These are phyloP conservation scores for Fusarium sp. DNA, from an alignment of 2,329 filamentous ascomycete genomes.

Conservation along the genomic window DNA sequence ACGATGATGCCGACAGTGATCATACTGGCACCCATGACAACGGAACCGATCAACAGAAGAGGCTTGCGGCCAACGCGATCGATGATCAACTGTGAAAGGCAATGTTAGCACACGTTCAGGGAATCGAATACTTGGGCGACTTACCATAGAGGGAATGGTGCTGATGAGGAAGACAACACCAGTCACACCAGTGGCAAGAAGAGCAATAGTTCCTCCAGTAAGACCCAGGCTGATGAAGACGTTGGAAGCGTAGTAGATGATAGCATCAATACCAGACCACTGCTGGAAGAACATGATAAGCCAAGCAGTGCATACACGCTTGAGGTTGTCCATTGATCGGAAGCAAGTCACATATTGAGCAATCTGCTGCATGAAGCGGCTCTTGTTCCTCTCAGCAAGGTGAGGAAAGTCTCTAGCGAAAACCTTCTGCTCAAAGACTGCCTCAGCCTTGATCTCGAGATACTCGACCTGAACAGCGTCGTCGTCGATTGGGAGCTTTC, in stretches of 20 bases:
- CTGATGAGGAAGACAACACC: constrained; percentile 70
- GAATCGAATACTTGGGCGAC: fast-evolving
- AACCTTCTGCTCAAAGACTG: constrained; percentile 77
- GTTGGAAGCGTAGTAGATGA: constrained; percentile 60
- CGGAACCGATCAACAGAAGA: constrained; percentile 48
- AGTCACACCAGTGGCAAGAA: constrained; percentile 75
- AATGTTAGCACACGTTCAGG: background rate
- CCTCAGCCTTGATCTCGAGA: constrained; percentile 83
- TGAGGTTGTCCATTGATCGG: constrained; percentile 59
- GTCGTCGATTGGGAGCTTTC: constrained; percentile 57
- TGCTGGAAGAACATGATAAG: constrained; percentile 68
- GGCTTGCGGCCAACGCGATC: constrained; percentile 53
- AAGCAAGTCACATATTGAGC: constrained; percentile 55
- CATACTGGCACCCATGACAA: constrained; percentile 46
- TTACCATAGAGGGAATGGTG: constrained; percentile 45
- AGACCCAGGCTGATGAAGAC: constrained; percentile 72
- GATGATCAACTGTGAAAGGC: constrained; percentile 40
- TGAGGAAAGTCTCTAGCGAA: constrained; percentile 66
- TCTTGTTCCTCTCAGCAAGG: constrained; percentile 50
- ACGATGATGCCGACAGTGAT: constrained; percentile 29
- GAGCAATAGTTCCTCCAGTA: constrained; percentile 63
- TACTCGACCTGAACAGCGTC: constrained; percentile 78
- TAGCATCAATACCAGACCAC: constrained; percentile 44
- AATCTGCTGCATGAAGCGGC: constrained; percentile 53
- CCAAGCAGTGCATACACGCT: constrained; percentile 69